Evolutionary conservation across 2,329 filamentous ascomycete genomes (phyloP).

Genomic region (Paraconiothyrium brasiliense): DNA sequence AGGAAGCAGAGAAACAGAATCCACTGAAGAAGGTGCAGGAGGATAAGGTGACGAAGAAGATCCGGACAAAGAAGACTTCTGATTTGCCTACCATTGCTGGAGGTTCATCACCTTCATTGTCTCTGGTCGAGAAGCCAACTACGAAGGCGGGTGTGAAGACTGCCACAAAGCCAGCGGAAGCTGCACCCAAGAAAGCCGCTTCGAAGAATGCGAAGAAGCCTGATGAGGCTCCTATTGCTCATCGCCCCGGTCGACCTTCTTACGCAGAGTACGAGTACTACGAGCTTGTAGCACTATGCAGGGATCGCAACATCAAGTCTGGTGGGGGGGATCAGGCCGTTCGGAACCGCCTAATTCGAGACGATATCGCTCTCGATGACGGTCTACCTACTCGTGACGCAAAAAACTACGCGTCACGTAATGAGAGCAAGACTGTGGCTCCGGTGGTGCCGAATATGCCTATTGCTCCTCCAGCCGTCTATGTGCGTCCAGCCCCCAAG

Average conservation of each 20-base stretch:
- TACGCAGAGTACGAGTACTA: constrained; percentile 29
- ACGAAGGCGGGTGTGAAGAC: background rate
- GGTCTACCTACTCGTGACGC: constrained; percentile 19
- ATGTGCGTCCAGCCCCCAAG: background rate
- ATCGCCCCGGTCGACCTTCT: constrained; percentile 14
- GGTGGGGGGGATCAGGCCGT: constrained; percentile 21
- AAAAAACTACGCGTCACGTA: constrained; percentile 1
- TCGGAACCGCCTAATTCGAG: constrained; percentile 29
- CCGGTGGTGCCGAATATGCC: constrained; percentile 15
- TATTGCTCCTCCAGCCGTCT: constrained; percentile 6
- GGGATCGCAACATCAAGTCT: constrained; percentile 24
- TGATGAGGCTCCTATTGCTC: background rate
- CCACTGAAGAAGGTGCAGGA: background rate
- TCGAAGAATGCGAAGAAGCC: no score
- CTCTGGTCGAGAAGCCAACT: background rate
- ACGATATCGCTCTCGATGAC: constrained; percentile 27
- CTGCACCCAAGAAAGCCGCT: background rate
- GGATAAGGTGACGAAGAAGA: background rate
- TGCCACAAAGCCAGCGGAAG: background rate
- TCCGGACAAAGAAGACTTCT: background rate
- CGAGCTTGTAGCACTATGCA: constrained; percentile 27
- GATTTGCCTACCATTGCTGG: background rate
- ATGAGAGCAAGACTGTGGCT: background rate
- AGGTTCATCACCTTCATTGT: background rate
- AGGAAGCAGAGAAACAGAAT: constrained; percentile 6